These are phyloP conservation scores for Chrysanthemum seticuspe DNA, from an alignment of 129 eudicot species.

Conservation along the genomic window DNA sequence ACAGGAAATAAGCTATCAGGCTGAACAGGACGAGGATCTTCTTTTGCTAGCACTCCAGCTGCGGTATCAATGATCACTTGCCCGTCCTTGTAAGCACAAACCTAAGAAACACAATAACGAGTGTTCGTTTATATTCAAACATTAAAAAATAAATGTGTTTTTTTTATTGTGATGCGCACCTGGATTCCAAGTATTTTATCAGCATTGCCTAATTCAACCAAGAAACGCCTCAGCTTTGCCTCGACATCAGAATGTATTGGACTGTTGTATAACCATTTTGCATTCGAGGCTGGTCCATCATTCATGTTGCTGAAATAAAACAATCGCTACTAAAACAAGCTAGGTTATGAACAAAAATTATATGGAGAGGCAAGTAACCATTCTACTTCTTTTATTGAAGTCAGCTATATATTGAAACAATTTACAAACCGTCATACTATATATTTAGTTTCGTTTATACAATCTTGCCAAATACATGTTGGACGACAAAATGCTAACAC, in stretches of 20 bases:
- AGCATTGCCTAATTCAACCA: conserved; percentile 69
- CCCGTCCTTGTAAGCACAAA: conserved; percentile 97
- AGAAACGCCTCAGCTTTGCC: conserved; percentile 62
- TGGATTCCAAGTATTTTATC: conserved; percentile 87
- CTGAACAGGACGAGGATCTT: conserved; percentile 94
- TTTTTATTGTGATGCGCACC: conserved; percentile 33
- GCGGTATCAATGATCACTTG: conserved; percentile 86
- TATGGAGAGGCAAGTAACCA: too few species aligned
- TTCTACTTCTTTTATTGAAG: too few species aligned
- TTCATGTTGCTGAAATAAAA: conserved; percentile 52
- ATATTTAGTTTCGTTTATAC: too few species aligned
- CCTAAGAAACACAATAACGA: conserved; percentile 31
- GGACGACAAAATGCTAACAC: too few species aligned
- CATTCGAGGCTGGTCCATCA: conserved; percentile 43
- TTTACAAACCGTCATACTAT: neutral
- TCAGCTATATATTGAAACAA: too few species aligned
- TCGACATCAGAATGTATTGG: conserved; percentile 76
- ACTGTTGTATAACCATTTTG: conserved; percentile 62
- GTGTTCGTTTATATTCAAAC: neutral
- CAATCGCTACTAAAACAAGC: neutral
- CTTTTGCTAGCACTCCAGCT: conserved; percentile 87
- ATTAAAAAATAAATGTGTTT: neutral
- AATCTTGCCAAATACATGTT: too few species aligned
- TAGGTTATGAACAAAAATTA: too few species aligned
- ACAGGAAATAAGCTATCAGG: conserved; percentile 83